Evolutionary conservation across 179 eudicot genomes (phyloP).

Genomic region (Pouteria campechiana): DNA sequence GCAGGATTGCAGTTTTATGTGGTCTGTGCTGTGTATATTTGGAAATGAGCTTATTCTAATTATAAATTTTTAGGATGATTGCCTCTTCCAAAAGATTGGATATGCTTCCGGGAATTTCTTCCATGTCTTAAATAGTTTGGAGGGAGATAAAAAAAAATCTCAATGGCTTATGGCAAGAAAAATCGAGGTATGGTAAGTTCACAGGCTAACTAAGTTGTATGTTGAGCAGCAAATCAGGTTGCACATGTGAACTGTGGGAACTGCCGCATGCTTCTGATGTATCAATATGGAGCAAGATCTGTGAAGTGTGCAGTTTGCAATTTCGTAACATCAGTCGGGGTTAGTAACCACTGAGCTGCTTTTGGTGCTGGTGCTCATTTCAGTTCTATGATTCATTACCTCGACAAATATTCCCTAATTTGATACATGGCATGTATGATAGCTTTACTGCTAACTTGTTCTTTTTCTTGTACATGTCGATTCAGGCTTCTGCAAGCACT

Average conservation of each 20-base stretch:
- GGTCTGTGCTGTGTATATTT: too few species aligned
- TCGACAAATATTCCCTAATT: not conserved
- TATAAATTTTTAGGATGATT: too few species aligned
- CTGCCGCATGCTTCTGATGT: conserved; percentile 83
- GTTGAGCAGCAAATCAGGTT: conserved; percentile 66
- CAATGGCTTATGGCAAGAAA: too few species aligned
- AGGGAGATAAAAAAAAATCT: too few species aligned
- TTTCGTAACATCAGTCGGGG: conserved; percentile 78
- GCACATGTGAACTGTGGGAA: conserved; percentile 96
- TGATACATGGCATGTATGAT: not conserved
- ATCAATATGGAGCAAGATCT: conserved; percentile 86
- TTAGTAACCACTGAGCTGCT: conserved; percentile 26
- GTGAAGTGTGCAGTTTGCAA: conserved; percentile 94
- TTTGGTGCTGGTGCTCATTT: too few species aligned
- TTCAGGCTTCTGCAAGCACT: conserved; percentile 36
- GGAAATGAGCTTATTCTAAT: too few species aligned
- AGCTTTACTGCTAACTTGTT: not conserved
- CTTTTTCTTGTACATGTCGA: not conserved
- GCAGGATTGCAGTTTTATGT: too few species aligned
- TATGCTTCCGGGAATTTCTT: too few species aligned
- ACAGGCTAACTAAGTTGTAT: too few species aligned
- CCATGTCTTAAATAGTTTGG: too few species aligned
- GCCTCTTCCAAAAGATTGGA: too few species aligned
- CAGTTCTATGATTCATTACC: not conserved
- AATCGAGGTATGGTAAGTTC: too few species aligned